Evolutionary conservation across 2,329 filamentous ascomycete species (phyloP).

Genomic region (Microsporum canis): DNA sequence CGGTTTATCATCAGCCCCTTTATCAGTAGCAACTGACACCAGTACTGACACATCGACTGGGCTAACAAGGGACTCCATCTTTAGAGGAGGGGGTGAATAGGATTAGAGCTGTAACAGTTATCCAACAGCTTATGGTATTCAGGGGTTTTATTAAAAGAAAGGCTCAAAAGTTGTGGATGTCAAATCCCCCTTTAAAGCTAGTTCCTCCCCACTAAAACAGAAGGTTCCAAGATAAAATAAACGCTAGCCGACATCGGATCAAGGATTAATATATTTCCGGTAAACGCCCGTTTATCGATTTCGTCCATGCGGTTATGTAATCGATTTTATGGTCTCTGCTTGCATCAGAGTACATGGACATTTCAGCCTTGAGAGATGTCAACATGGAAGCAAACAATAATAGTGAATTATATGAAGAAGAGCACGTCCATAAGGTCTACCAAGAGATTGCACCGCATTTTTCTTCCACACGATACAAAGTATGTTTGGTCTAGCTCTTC

Average conservation of each 20-base stretch:
- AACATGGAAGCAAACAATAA: neutral
- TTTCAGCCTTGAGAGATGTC: neutral
- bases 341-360: neutral
- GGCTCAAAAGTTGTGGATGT: neutral
- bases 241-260: neutral
- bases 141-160: neutral
- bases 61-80: conserved; percentile 27
- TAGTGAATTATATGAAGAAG: conserved; percentile 55
- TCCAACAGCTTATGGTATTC: neutral
- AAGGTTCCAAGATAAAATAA: neutral
- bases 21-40: conserved; percentile 24
- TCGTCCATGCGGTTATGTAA: neutral
- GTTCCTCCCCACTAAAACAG: neutral
- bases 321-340: neutral
- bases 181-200: neutral
- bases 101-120: too few relatives aligned
- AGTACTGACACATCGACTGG: conserved; percentile 31
- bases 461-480: conserved; percentile 50
- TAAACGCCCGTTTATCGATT: neutral
- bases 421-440: conserved; percentile 87
- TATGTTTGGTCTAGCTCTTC: conserved; percentile 18
- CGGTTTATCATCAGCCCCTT: conserved; percentile 17
- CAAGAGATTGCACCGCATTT: conserved; percentile 43
- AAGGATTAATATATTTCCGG: neutral
- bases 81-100: neutral